Evolutionary conservation across 108 stramenopile genomes (phyloP).

Genomic region (Cylindrotheca fusiformis): DNA sequence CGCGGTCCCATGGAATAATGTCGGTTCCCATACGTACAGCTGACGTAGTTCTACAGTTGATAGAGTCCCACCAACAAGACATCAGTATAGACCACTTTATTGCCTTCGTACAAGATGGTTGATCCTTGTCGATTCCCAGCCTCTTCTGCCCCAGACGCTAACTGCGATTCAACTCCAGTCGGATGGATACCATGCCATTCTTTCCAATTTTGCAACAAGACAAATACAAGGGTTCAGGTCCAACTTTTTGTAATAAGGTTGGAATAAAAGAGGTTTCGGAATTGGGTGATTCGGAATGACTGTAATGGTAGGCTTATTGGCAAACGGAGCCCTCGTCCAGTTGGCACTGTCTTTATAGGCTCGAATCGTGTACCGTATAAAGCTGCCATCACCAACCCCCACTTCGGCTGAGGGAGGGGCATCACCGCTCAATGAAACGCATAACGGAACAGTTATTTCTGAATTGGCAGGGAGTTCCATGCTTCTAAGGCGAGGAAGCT

Average conservation of each 20-base stretch:
- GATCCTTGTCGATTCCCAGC: neutral
- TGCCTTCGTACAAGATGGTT: slow-evolving; percentile 5
- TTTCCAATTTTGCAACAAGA: neutral
- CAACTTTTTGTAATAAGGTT: neutral
- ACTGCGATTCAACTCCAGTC: neutral
- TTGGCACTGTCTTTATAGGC: slow-evolving; percentile 9
- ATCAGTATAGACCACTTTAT: neutral
- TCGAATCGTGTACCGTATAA: slow-evolving; percentile 12
- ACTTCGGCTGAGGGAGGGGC: slow-evolving; percentile 18
- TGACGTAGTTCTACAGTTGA: neutral
- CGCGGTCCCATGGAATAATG: too few species aligned
- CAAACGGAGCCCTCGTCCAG: slow-evolving; percentile 14
- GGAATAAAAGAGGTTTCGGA: neutral
- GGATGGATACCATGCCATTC: slow-evolving; percentile 1
- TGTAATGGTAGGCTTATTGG: neutral
- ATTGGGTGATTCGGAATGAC: slow-evolving; percentile 14
- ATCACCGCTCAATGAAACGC: slow-evolving; percentile 12
- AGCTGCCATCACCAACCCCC: slow-evolving; percentile 5
- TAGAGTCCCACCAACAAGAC: slow-evolving; percentile 4
- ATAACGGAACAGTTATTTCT: slow-evolving; percentile 13
- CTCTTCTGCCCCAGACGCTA: slow-evolving; percentile 16
- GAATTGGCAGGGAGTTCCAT: slow-evolving; percentile 5
- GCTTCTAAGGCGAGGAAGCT: slow-evolving; percentile 17
- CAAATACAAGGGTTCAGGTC: neutral
- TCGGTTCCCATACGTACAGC: neutral